Evolutionary conservation across 345 rosid species (phyloP), one percentile per base, ranked within the genome.

Genomic region (Cardamine chenopodiifolia): DNA sequence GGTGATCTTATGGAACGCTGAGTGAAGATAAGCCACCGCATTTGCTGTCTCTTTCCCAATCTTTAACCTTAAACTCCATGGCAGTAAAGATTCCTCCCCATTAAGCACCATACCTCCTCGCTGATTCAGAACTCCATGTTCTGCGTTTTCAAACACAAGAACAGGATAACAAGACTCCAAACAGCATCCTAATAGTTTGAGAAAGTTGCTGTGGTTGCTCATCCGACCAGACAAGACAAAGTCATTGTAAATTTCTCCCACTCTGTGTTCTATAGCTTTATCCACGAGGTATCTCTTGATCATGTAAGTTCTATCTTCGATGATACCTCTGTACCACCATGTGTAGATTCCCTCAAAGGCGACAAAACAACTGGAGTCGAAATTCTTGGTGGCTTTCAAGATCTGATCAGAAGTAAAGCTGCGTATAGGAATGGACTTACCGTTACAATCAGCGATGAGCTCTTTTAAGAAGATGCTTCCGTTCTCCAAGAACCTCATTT

Each of bases 21-120:
- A 28, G 64, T 73, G 77, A 53, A 64, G 71, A 64, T 64, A 73
- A 15, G 71, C 20, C 44, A 73, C 32, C 0, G 70, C 77, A 10
- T 28, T 62, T 13, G 71, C 70, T 12, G 52, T 39, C 69, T 62
- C 74, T 18, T 42, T 70, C 3, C 22, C 57, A 7, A 70, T 40
- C 47, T 47, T 70, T 11, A 70, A 26, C 25, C 74, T 6, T 42
- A 29, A 4, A 26, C 15, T 23, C 66, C 47, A 70, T 4, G 74
- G 57, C 57, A 66, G 31, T 42, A 68, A 8, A 52, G 45, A 15
- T 10, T 67, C 61, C 1, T 35, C 10, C 62, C 39, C 13, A 6
- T 57, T 15, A 12, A 20, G 50, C 17, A 17, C 32, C 0, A 57
- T 8, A 32, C 62, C 0, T 60, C 65, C 65, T 32, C n/a, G 7